Evolutionary conservation across 106 monocot genomes (phyloP).

Genomic region (Phalaenopsis aphrodite): DNA sequence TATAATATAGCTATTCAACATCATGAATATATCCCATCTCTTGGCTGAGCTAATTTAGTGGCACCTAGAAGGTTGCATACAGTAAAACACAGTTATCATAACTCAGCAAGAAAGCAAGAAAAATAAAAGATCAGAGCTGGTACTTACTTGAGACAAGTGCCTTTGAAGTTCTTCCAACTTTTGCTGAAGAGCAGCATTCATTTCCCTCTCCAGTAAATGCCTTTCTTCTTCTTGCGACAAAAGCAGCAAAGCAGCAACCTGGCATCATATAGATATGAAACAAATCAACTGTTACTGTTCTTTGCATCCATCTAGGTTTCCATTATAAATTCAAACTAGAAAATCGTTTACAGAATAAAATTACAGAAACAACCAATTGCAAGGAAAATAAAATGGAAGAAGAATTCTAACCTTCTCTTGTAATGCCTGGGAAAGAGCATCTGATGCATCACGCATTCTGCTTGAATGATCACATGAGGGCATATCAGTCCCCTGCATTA

Average conservation of each 20-base stretch:
- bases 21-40: neutral
- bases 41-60: neutral
- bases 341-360: neutral
- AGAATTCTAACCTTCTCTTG: constrained; percentile 65
- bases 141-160: constrained; percentile 76
- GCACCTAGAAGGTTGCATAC: neutral
- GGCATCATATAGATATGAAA: constrained; percentile 9
- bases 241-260: constrained; percentile 81
- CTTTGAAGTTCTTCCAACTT: constrained; percentile 75
- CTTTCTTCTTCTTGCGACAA: constrained; percentile 97
- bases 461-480: constrained; percentile 8
- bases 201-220: constrained; percentile 69
- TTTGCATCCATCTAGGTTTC: neutral
- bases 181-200: constrained; percentile 53
- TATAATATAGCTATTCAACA: neutral
- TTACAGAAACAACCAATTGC: neutral
- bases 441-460: constrained; percentile 30
- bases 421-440: constrained; percentile 70
- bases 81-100: neutral
- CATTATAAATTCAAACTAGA: neutral
- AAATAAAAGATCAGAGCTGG: neutral
- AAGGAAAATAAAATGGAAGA: neutral
- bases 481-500: constrained; percentile 22
- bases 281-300: neutral
- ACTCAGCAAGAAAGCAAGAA: neutral